Base-by-base conservation (phyloP, 2,329 filamentous ascomycete genomes). In the Davidsoniella neocaledoniae region DNA sequence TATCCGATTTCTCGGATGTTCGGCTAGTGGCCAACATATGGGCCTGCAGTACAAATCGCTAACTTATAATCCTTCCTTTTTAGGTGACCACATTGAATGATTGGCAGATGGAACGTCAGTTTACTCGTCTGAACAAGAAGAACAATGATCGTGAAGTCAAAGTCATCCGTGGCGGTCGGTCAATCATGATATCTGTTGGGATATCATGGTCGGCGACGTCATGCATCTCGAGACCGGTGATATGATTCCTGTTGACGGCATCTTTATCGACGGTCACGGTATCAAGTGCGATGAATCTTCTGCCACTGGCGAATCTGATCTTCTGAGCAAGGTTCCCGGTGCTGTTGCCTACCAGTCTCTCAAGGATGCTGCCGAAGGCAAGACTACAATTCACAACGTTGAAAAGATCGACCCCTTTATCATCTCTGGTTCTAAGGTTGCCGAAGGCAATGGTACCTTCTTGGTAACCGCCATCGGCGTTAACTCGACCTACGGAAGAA, bases 251-350 rank as follows among this genome's bases (percentile, higher is more conserved):
- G 80, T 79, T 1, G 81, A 86, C 58, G 81, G 81, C 5, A 70
- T 84, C 48, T 74, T 85, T 53, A 78, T 85, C 53, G 68, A 71
- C 16, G 68, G 68, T 5, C 66, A 67, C 54, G 61, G 63, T 3
- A 57, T 71, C 52, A 68, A 80, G 60, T 86, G 80, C 57, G 81
- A 85, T 56, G 81, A 86, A 58, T 83, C 79, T 2, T 83, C 80
- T 9, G 78, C 79, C 1, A 85, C 81, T 23, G 81, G 81, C 55
- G 81, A 86, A 63, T 84, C 80, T 0, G 81, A 86, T 57, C 71
- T 79, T 46, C 73, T 84, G 61, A 79, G 77, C 62, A 86, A 86
- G 64, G 76, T 71, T 0, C 61, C 67, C 4, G 79, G 72, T 10
- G 68, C 76, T 9, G 70, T 76, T 44, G 77, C 79, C 45, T 76